A percentile compares a stretch with the other conserved stretches of the same genome.
These are phyloP conservation scores for Exophiala sp. DNA, from an alignment of 2,329 filamentous ascomycete genomes.

Conservation along the genomic window DNA sequence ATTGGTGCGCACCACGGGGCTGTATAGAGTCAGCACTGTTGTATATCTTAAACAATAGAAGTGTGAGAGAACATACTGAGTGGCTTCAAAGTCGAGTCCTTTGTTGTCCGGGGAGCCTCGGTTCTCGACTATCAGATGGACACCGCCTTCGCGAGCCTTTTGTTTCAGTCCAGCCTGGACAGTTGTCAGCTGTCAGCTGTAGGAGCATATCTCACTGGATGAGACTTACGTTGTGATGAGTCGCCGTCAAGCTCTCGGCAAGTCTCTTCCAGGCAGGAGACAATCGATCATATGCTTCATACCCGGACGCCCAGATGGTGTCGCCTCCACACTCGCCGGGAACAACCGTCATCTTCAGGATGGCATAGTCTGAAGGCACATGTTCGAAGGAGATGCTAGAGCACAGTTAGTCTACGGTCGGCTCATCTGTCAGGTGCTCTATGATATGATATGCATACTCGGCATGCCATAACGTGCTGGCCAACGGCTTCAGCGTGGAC, in stretches of 20 bases:
- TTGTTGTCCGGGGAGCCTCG: conserved; percentile 53
- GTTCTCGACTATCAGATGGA: conserved; percentile 28
- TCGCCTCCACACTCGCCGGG: conserved; percentile 44
- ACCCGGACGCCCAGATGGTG: conserved; percentile 63
- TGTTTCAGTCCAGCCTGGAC: no score
- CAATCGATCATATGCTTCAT: conserved; percentile 58
- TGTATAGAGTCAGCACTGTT: conserved; percentile 42
- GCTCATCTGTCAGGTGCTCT: background rate
- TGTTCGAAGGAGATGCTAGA: conserved; percentile 15
- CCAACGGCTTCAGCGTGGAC: conserved; percentile 29
- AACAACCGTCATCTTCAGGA: conserved; percentile 21
- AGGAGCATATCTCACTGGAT: no score
- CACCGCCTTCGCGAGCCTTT: conserved; percentile 14
- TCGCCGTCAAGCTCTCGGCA: background rate
- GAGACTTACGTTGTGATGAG: no score
- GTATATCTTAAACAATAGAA: no score
- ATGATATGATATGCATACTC: conserved; percentile 32
- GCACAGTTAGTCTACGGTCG: background rate
- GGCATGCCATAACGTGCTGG: conserved; percentile 41
- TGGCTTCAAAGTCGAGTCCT: conserved; percentile 46
- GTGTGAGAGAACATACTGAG: conserved; percentile 32
- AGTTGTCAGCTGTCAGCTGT: background rate
- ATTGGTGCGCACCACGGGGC: conserved; percentile 55
- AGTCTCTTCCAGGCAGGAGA: background rate
- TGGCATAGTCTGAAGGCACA: conserved; percentile 20